phyloP scores from a whole-genome alignment of 2,329 filamentous ascomycete genomes.

The Aspergillus sp. region DNA sequence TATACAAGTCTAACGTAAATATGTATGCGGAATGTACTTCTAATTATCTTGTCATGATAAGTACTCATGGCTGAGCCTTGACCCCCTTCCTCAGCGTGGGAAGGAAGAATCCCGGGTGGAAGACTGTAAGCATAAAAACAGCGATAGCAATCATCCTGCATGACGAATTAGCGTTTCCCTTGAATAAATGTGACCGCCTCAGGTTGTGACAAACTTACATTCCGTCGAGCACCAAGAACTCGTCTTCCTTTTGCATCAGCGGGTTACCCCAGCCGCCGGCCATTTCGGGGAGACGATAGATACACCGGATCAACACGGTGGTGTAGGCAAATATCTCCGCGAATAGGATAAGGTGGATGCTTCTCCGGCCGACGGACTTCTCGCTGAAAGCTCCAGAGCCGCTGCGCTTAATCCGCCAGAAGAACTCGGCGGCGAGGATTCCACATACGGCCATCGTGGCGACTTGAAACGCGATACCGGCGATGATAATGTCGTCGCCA shows the following conservation, averaged over 20 bases:
- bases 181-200: no score
- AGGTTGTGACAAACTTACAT: conserved; percentile 36
- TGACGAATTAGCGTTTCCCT: not conserved
- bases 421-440: conserved; percentile 44
- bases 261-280: conserved; percentile 50
- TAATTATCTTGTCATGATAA: not conserved
- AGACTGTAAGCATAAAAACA: conserved; percentile 40
- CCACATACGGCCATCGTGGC: conserved; percentile 46
- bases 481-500: conserved; percentile 58
- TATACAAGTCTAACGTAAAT: not conserved
- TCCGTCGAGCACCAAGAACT: conserved; percentile 50
- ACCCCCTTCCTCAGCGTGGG: conserved; percentile 29
- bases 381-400: conserved; percentile 27
- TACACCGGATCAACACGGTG: conserved; percentile 44
- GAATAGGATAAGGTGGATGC: conserved; percentile 27
- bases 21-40: not conserved
- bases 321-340: conserved; percentile 38
- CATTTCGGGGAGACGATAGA: conserved; percentile 52
- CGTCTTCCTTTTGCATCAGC: conserved; percentile 48
- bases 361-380: conserved; percentile 22
- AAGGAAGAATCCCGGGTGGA: conserved; percentile 49
- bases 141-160: conserved; percentile 48
- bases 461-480: conserved; percentile 59
- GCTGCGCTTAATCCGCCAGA: conserved; percentile 36
- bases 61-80: conserved; percentile 20